A percentile compares a stretch with the other conserved stretches of the same genome.
These are phyloP conservation scores for Vitis hybrid DNA, from an alignment of 177 flowering plant genomes.

Conservation along the genomic window DNA sequence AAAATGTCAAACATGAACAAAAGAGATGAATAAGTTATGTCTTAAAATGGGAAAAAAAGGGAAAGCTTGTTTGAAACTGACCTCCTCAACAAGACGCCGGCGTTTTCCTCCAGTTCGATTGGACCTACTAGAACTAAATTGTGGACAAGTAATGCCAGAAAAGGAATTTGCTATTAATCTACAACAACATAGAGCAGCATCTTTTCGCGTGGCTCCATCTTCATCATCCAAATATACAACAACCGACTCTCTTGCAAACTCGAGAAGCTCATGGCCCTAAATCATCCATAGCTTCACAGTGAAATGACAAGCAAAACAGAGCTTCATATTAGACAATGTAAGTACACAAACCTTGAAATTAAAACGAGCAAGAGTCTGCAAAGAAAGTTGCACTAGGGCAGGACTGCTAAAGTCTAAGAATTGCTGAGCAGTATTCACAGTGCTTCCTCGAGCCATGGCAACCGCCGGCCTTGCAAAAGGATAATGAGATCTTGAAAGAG, in stretches of 20 bases:
- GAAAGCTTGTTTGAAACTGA: constrained; percentile 19
- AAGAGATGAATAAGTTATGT: background rate
- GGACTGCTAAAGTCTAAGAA: constrained; percentile 69
- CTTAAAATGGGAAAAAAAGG: background rate
- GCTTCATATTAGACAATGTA: constrained; percentile 6
- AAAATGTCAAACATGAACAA: background rate
- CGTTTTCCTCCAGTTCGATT: constrained; percentile 75
- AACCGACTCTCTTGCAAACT: constrained; percentile 83
- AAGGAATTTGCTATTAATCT: constrained; percentile 77
- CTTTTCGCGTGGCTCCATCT: constrained; percentile 88
- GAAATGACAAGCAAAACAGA: constrained; percentile 7
- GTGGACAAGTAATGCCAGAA: constrained; percentile 43
- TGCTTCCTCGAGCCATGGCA: constrained; percentile 45
- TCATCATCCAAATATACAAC: constrained; percentile 85
- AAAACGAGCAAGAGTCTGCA: constrained; percentile 87
- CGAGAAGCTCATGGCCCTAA: constrained; percentile 97
- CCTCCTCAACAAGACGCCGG: constrained; percentile 91
- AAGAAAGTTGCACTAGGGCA: constrained; percentile 81
- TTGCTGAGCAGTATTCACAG: constrained; percentile 44
- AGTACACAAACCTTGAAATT: constrained; percentile 73
- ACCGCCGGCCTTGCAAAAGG: constrained; percentile 55
- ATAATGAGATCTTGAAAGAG: constrained; percentile 69
- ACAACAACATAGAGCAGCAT: constrained; percentile 97
- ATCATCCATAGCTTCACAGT: constrained; percentile 14
- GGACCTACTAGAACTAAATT: constrained; percentile 61